Percentiles rank a stretch among this genome's conserved stretches.
phyloP scores from a whole-genome alignment of 2,329 filamentous ascomycete genomes.

The Calonectria crousiana region DNA sequence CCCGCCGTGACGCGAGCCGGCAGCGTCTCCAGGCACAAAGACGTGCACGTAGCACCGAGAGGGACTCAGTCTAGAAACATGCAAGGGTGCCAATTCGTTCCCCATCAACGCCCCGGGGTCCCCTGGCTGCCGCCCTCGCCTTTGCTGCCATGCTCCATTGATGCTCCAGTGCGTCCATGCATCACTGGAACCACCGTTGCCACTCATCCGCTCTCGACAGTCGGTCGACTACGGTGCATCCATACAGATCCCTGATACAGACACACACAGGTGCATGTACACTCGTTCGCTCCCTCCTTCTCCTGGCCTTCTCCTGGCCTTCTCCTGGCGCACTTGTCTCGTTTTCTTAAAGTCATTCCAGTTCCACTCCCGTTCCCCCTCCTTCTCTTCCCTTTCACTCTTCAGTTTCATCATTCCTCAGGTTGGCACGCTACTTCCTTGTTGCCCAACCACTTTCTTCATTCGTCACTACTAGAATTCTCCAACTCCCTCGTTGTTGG shows the following conservation, averaged over 20 bases:
- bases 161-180: slow-evolving; percentile 18
- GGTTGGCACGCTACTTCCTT: slow-evolving; percentile 30
- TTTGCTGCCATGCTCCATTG: slow-evolving; percentile 4
- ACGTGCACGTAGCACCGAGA: slow-evolving; percentile 18
- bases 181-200: slow-evolving; percentile 18
- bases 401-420: slow-evolving; percentile 38
- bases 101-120: slow-evolving; percentile 3
- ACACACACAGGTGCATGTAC: slow-evolving; percentile 3
- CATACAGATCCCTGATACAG: slow-evolving; percentile 9
- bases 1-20: slow-evolving; percentile 27
- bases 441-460: slow-evolving; percentile 35
- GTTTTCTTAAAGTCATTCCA: slow-evolving; percentile 43
- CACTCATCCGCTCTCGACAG: slow-evolving; percentile 15
- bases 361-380: slow-evolving; percentile 31
- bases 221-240: slow-evolving; percentile 6
- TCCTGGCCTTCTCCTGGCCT: no score
- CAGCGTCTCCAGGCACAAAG: background rate
- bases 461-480: slow-evolving; percentile 34
- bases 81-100: slow-evolving; percentile 11
- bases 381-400: slow-evolving; percentile 36
- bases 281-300: slow-evolving; percentile 1
- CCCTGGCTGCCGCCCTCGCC: background rate
- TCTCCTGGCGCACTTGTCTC: slow-evolving; percentile 1
- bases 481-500: slow-evolving; percentile 55
- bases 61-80: slow-evolving; percentile 6